These are phyloP conservation scores for Candida glucosophila DNA, from an alignment of 1,139 yeast genomes.

Conservation along the genomic window DNA sequence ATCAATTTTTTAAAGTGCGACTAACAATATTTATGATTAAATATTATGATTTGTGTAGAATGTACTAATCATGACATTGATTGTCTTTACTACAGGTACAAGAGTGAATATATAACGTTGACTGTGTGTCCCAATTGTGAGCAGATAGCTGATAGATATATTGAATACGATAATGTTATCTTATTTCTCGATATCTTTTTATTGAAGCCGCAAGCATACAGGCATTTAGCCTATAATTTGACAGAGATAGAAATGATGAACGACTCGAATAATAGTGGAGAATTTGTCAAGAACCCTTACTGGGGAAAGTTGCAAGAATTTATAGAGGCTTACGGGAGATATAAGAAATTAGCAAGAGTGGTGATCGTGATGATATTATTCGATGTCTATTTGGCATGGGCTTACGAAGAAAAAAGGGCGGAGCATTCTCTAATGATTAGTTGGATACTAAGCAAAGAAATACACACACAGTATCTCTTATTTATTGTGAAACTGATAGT, in stretches of 20 bases:
- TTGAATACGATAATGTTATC: conserved; percentile 81
- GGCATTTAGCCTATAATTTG: conserved; percentile 77
- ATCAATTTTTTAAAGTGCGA: too few species aligned
- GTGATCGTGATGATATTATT: conserved; percentile 64
- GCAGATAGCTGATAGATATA: conserved; percentile 78
- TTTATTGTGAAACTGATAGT: conserved; percentile 56
- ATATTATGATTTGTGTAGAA: conserved; percentile 93
- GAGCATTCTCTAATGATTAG: conserved; percentile 16
- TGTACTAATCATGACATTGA: conserved; percentile 57
- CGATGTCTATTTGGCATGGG: conserved; percentile 90
- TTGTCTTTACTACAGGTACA: conserved; percentile 61
- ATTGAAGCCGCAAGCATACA: conserved; percentile 80
- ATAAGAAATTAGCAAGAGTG: conserved; percentile 34
- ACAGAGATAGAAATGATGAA: conserved; percentile 26
- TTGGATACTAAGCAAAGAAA: conserved; percentile 34
- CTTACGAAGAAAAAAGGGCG: conserved; percentile 63
- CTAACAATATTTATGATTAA: too few species aligned
- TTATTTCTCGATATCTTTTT: conserved; percentile 76
- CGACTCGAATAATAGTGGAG: neutral
- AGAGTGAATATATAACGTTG: conserved; percentile 71
- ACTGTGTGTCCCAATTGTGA: conserved; percentile 72
- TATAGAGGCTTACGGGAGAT: too few species aligned
- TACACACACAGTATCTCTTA: conserved; percentile 53
- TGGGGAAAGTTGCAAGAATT: conserved; percentile 1
- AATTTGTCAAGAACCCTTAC: too few species aligned